Base-by-base conservation (phyloP, 805 yeast species). In the Kockiozyma suomiensis region DNA sequence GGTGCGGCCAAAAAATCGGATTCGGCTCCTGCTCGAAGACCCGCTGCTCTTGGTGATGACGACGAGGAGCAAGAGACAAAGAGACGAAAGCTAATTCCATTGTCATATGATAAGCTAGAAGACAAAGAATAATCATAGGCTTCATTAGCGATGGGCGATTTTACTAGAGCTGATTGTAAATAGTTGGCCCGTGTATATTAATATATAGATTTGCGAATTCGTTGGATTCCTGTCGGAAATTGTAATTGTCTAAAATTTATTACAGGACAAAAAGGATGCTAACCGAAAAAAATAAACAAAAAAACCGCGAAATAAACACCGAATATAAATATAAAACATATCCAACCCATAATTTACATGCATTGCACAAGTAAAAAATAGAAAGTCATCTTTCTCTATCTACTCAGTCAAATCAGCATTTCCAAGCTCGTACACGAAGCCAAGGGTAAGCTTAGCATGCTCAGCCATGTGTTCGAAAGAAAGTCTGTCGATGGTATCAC, bases 401-500 rank as follows among this genome's bases (percentile, higher is more conserved):
- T 52, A 52, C 57, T 54, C 49, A 17, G 54, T 35, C 52, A 72
- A 70, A 23, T 74, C 58, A 43, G 80, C 77, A 55, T 68, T 63
- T 7, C 82, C 84, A 65, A 93, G 79, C 76, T 93, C 98, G 51
- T 84, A 74, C 5, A 86, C 83, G 65, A 81, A 87, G 0, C 90
- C 93, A 8, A 90, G 67, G 1, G 90, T 86, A 67, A 94, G 76
- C 73, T 86, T 89, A 58, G 85, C 84, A 72, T 90, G 96, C 74
- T 93, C 90, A 15, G 77, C 80, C 77, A 93, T 84, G 72, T 92
- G 97, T 46, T 80, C 83, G 69, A 88, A 83, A 69, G 88, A 86
- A 54, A 93, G 79, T 66, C 87, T 78, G 68, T 91, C 97, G 57
- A 93, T 70, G 1, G 96, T 90, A 70, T 93, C 99, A 73, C 81